Evolutionary conservation across 2,329 filamentous ascomycete species (phyloP), one percentile per base, ranked within the genome.

Genomic region (Coniochaeta sp.): DNA sequence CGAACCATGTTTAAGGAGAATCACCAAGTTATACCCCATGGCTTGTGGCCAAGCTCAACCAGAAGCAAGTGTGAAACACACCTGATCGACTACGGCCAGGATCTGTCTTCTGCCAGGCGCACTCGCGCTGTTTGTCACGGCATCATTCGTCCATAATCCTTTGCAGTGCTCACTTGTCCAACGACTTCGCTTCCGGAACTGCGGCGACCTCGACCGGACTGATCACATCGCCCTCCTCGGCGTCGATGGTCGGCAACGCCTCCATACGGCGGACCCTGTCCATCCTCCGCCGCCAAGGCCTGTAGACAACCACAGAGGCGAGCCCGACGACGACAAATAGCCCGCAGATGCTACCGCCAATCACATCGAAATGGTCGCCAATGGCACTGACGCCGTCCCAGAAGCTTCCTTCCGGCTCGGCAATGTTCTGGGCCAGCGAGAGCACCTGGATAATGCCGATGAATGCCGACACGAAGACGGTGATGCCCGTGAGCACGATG

Each of bases 401-500:
- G 73, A 98, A 97, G n/a, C 73, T 73, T 0, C 91, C 92, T 17
- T 81, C 75, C 0, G 90, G 89, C 58, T 89, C 79, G 0, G 89
- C 88, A 0, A 93, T 87, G 67, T 93, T 91, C 59, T 90, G 78
- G 1, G 91, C 80, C 10, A 98, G 79, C 1, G 87, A 91, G 12
- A 98, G 78, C 0, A 96, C 77, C 72, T 99, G 95, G 26, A 98
- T 82, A 17, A 89, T 79, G 24, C 93, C 93, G 66, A 98, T 96
- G 30, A 95, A 88, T 2, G 91, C 83, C 1, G 92, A 91, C 0
- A 96, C 91, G 4, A 89, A 75, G 26, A 96, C 89, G 0, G 92
- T 97, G 58, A 96, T 84, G 3, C 83, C 85, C 0, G 91, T 96
- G 30, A 96, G 80, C 0, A 96, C 89, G 65, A 93, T 89, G 14